Base-by-base conservation (phyloP, 2,329 filamentous ascomycete species). In the Macrophomina pseudophaseolina region DNA sequence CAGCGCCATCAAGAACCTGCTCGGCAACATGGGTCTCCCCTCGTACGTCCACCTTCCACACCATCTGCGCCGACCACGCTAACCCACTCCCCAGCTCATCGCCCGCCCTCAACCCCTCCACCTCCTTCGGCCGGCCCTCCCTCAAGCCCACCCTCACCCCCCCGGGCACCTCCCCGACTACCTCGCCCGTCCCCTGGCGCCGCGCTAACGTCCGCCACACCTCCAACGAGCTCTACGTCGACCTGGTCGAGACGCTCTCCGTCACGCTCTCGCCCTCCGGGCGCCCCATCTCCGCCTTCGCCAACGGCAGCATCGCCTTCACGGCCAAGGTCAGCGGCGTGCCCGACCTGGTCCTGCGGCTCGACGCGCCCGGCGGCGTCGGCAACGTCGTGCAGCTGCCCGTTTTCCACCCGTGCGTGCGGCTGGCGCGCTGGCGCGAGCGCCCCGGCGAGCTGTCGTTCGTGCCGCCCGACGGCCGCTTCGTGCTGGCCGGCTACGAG, bases 221-320 rank as follows among this genome's bases (percentile, higher is more conserved):
- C 4, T 97, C 92, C 65, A 99, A 98, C 79, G 95, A 99, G 79
- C 85, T 99, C 71, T 98, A 98, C 77, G 94, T 97, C 66, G 95
- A 99, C 76, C 88, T 99, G 12, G 88, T 99, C 68, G 95, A 99
- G 81, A 93, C 92, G 1, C 83, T 99, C 0, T 88, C 89, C 1
- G 92, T 97, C 48, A 97, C 91, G 0, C 86, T 98, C 49, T 93
- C 95, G 0, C 95, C 95, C 0, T 97, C 94, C 0, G 95, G 95
- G 4, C 86, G 93, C 14, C 90, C 94, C 1, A 84, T 99, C 28
- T 89, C 92, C 7, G 94, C 95, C 3, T 90, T 97, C 70, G 91
- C 93, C 14, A 91, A 95, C 72, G 95, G 95, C 16, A 96, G 93
- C 4, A 94, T 99, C 71, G 94, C 92, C 1, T 98, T 98, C 77